Evolutionary conservation across 2,329 filamentous ascomycete genomes (phyloP).

Genomic region (Plenodomus biglobosus): DNA sequence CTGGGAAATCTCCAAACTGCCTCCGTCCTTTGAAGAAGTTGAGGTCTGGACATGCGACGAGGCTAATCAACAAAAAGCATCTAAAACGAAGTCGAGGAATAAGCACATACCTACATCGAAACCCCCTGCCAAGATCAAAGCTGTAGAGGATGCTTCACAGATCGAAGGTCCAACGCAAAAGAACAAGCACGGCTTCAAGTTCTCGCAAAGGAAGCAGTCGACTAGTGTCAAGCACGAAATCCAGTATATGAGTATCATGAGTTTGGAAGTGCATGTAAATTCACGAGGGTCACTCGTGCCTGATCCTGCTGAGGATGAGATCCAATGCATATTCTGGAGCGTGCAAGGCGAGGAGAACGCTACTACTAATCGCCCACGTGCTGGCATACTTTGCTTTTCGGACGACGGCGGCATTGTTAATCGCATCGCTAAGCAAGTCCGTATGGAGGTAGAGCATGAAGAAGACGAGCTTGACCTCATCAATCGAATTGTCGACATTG

Average conservation of each 20-base stretch:
- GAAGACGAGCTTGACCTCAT: constrained; percentile 80
- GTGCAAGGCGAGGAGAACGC: constrained; percentile 73
- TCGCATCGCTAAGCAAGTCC: constrained; percentile 63
- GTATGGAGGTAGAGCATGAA: constrained; percentile 70
- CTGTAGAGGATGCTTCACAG: constrained; percentile 64
- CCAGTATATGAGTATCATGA: constrained; percentile 97
- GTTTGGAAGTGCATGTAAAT: constrained; percentile 88
- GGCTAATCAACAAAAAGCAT: constrained; percentile 24
- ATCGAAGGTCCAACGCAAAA: constrained; percentile 86
- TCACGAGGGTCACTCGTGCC: constrained; percentile 78
- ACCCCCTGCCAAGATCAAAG: constrained; percentile 15
- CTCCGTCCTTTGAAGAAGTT: constrained; percentile 73
- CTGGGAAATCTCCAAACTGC: constrained; percentile 75
- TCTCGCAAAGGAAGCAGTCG: constrained; percentile 72
- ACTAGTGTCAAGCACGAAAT: constrained; percentile 79
- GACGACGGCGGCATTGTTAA: constrained; percentile 60
- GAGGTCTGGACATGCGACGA: constrained; percentile 62
- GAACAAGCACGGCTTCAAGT: constrained; percentile 81
- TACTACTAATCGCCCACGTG: constrained; percentile 57
- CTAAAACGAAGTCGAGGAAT: constrained; percentile 4
- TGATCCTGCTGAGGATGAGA: constrained; percentile 86
- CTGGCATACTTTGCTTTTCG: constrained; percentile 74
- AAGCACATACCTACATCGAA: constrained; percentile 14
- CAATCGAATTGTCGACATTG: constrained; percentile 82
- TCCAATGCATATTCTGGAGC: constrained; percentile 89